Evolutionary conservation across 2,329 filamentous ascomycete species (phyloP).

Genomic region (Apiospora aurea): DNA sequence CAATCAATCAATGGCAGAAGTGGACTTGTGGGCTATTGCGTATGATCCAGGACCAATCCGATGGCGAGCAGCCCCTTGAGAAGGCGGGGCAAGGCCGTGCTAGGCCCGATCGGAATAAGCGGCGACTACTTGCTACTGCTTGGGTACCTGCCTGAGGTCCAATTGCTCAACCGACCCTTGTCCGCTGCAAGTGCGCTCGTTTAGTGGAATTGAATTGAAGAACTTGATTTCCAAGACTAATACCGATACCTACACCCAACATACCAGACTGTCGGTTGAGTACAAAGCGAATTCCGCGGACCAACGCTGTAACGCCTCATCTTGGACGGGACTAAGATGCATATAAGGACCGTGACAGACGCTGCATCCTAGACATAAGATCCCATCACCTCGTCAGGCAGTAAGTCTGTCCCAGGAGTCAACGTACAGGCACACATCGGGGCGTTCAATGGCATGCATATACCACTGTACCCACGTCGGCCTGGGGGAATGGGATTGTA

Average conservation of each 20-base stretch:
- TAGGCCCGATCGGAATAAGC: neutral
- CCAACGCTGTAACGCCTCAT: neutral
- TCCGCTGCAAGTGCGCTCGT: neutral
- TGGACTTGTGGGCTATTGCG: conserved; percentile 1
- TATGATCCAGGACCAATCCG: neutral
- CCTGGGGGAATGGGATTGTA: conserved; percentile 38
- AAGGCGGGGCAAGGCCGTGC: neutral
- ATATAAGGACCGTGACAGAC: neutral
- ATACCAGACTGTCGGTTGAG: neutral
- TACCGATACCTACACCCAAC: neutral
- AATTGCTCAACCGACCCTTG: conserved; percentile 2
- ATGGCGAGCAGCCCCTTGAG: neutral
- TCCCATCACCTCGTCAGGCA: neutral
- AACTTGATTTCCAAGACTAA: neutral
- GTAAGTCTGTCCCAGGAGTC: neutral
- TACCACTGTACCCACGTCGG: neutral
- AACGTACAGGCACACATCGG: neutral
- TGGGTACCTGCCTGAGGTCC: conserved; percentile 6
- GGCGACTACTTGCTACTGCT: no score
- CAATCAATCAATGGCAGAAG: neutral
- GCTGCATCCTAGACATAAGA: conserved; percentile 3
- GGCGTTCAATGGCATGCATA: conserved; percentile 19
- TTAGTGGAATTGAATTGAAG: neutral
- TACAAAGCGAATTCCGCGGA: neutral
- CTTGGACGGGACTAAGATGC: neutral